Conservation (phyloP, 2,329 filamentous ascomycete genomes). For the Pyrenophora seminiperda region DNA sequence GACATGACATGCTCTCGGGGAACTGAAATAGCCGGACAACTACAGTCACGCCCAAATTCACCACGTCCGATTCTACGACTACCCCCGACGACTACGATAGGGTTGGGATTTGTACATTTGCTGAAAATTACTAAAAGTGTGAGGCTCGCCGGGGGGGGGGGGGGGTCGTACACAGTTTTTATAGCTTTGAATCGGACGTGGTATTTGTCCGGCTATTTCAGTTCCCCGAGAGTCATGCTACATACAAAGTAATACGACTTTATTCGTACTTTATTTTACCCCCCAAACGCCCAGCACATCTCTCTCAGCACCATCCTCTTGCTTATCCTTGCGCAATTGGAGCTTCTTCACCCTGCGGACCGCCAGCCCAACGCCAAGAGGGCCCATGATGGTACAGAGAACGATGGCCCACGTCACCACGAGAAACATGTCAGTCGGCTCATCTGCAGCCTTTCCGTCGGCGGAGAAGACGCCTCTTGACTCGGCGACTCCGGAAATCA, state of each 20-base stretch:
- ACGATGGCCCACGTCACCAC: conserved; percentile 63
- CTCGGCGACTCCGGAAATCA: conserved; percentile 73
- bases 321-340: conserved; percentile 39
- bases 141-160: no score
- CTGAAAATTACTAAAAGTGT: no score
- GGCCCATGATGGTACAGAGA: conserved; percentile 61
- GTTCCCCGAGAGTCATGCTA: no score
- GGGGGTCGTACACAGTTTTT: no score
- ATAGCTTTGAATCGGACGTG: no score
- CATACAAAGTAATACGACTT: no score
- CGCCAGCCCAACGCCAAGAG: conserved; percentile 57
- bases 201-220: no score
- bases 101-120: no score
- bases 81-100: no score
- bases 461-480: conserved; percentile 55
- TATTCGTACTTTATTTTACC: conserved; percentile 27
- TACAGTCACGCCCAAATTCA: no score
- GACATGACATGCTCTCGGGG: background rate
- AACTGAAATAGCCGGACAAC: no score
- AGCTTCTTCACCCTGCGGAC: conserved; percentile 55
- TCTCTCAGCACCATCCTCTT: conserved; percentile 39
- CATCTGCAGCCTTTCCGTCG: conserved; percentile 11
- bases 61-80: no score
- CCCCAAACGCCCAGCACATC: conserved; percentile 56
- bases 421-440: conserved; percentile 57